Percentiles rank a stretch among this genome's conserved stretches.
These are phyloP conservation scores for Hansenula sp. DNA, from an alignment of 1,139 yeast genomes.

Conservation along the genomic window DNA sequence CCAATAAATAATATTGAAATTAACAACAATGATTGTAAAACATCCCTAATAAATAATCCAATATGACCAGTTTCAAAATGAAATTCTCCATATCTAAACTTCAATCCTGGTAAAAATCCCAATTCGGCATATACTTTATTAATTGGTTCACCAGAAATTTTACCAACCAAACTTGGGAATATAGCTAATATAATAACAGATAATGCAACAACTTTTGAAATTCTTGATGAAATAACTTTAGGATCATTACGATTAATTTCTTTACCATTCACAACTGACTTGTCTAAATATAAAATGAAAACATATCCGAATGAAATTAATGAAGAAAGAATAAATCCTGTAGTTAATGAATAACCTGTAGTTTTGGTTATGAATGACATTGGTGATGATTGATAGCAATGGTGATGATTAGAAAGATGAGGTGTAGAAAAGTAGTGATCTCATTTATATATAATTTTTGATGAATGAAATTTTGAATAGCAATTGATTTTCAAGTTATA, in stretches of 20 bases:
- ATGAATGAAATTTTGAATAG: constrained; percentile 1
- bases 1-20: constrained; percentile 51
- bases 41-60: constrained; percentile 20
- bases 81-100: constrained; percentile 5
- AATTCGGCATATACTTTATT: constrained; percentile 15
- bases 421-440: no score
- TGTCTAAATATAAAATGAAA: constrained; percentile 11
- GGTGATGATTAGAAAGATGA: no score
- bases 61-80: constrained; percentile 11
- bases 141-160: constrained; percentile 6
- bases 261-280: constrained; percentile 5
- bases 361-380: neutral
- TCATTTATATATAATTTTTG: neutral
- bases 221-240: constrained; percentile 30
- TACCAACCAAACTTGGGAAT: constrained; percentile 25
- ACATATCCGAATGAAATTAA: constrained; percentile 18
- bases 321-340: constrained; percentile 9
- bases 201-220: constrained; percentile 25
- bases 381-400: neutral
- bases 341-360: constrained; percentile 2
- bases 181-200: constrained; percentile 22
- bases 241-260: constrained; percentile 41
- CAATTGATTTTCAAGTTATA: neutral
- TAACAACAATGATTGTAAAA: constrained; percentile 26
- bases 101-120: constrained; percentile 27